Conservation (phyloP, 108 stramenopile genomes). For the Skeletonema costatum region DNA sequence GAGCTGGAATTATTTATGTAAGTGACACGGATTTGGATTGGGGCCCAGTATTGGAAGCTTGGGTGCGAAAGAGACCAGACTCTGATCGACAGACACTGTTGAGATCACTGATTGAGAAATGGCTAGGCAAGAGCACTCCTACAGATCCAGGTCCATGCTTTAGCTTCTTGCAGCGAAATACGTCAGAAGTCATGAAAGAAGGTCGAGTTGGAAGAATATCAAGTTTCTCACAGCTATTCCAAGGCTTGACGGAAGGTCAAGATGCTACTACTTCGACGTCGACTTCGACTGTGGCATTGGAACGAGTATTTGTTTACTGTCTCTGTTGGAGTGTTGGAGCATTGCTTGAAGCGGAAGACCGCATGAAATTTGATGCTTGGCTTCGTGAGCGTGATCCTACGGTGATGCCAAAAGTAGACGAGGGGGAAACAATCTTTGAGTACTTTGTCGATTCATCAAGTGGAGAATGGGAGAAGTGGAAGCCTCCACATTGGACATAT, state of each 20-base stretch:
- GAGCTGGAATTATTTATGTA: conserved; percentile 93
- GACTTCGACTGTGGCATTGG: conserved; percentile 42
- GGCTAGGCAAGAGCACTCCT: conserved; percentile 73
- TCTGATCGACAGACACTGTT: conserved; percentile 61
- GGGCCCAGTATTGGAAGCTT: conserved; percentile 84
- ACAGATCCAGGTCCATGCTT: conserved; percentile 80
- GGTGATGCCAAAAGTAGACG: conserved; percentile 72
- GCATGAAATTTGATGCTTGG: conserved; percentile 79
- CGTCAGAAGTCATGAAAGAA: conserved; percentile 74
- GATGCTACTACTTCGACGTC: conserved; percentile 34
- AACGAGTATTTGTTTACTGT: conserved; percentile 83
- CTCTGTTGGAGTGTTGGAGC: conserved; percentile 90
- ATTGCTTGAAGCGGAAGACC: conserved; percentile 87
- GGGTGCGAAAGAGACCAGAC: conserved; percentile 76
- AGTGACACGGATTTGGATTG: conserved; percentile 91
- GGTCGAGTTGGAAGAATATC: conserved; percentile 82
- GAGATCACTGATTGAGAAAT: conserved; percentile 63
- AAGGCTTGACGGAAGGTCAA: conserved; percentile 63
- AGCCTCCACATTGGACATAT: conserved; percentile 78
- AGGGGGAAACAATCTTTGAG: conserved; percentile 82
- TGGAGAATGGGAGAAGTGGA: conserved; percentile 71
- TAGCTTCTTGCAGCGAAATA: conserved; percentile 71
- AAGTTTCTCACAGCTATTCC: conserved; percentile 76
- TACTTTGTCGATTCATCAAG: conserved; percentile 70
- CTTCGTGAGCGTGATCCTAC: conserved; percentile 63